These are phyloP conservation scores for Xenosphaeropsis pyriputrescens DNA, from an alignment of 2,329 filamentous ascomycete genomes.

Conservation along the genomic window DNA sequence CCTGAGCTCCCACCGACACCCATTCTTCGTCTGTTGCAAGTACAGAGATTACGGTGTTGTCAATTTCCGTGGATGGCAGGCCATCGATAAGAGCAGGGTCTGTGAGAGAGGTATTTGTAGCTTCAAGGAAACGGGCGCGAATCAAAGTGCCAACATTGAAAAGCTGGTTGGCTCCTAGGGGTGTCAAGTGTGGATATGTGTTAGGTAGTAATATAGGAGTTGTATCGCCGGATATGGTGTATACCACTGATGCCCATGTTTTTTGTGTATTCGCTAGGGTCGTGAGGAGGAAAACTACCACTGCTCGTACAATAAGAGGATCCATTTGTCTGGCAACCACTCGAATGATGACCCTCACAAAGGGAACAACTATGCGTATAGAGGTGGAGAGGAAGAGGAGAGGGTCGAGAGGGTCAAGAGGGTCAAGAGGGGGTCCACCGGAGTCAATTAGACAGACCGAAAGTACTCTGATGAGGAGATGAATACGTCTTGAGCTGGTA, in stretches of 20 bases:
- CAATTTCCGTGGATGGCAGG: slow-evolving; percentile 27
- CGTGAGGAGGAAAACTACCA: not conserved
- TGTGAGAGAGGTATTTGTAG: slow-evolving; percentile 9
- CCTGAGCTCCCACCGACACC: slow-evolving; percentile 53
- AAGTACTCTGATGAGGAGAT: too few species aligned
- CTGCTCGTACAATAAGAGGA: too few species aligned
- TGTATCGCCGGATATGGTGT: slow-evolving; percentile 32
- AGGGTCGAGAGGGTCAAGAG: too few species aligned
- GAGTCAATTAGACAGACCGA: too few species aligned
- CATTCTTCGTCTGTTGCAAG: slow-evolving; percentile 25
- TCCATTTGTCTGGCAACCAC: too few species aligned
- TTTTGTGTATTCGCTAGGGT: slow-evolving; percentile 6
- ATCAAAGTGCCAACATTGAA: slow-evolving; percentile 30
- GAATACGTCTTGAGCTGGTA: too few species aligned
- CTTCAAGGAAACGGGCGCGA: slow-evolving; percentile 30
- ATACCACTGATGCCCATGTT: slow-evolving; percentile 15
- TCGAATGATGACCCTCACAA: too few species aligned
- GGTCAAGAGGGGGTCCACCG: too few species aligned
- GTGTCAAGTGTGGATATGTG: slow-evolving; percentile 25
- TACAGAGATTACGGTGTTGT: slow-evolving; percentile 30
- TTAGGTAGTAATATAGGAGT: slow-evolving; percentile 23
- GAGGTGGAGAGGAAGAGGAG: too few species aligned
- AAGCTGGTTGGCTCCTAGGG: slow-evolving; percentile 37
- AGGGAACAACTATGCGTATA: too few species aligned
- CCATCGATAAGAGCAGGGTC: slow-evolving; percentile 24